Conservation (phyloP, 75 land plant species). For the Cunninghamia lanceolata region DNA sequence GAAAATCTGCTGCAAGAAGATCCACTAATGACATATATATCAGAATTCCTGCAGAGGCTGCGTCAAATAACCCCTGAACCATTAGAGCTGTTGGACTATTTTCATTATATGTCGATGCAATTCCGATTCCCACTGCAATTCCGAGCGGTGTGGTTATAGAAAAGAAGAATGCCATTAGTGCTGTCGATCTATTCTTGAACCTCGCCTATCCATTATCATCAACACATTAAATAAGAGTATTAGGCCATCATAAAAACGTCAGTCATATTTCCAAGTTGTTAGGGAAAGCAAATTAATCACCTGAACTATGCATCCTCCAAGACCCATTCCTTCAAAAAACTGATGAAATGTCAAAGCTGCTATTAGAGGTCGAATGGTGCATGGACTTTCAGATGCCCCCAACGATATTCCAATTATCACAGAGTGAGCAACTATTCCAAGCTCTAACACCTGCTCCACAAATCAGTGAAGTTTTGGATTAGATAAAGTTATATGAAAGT, state of each 20-base stretch:
- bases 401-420: conserved; percentile 70
- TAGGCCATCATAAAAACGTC: not conserved
- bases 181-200: not conserved
- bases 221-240: too few relatives aligned
- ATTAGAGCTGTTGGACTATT: conserved; percentile 31
- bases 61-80: conserved; percentile 33
- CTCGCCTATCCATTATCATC: conserved; percentile 14
- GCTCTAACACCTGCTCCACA: too few relatives aligned
- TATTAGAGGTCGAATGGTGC: conserved; percentile 59
- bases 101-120: conserved; percentile 32
- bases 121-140: conserved; percentile 34
- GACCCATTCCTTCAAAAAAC: conserved; percentile 69
- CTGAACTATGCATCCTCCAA: conserved; percentile 29
- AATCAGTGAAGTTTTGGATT: conserved; percentile 29
- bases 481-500: too few relatives aligned
- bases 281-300: conserved; percentile 10
- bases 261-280: not conserved
- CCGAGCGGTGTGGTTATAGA: conserved; percentile 38
- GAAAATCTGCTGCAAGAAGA: conserved; percentile 6
- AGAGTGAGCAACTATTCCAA: too few relatives aligned
- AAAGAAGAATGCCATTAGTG: conserved; percentile 30
- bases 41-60: conserved; percentile 32
- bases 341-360: conserved; percentile 76
- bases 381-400: conserved; percentile 56
- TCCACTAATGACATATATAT: conserved; percentile 43